phyloP scores from a whole-genome alignment of 1,139 yeast genomes.

The Candida sp. region DNA sequence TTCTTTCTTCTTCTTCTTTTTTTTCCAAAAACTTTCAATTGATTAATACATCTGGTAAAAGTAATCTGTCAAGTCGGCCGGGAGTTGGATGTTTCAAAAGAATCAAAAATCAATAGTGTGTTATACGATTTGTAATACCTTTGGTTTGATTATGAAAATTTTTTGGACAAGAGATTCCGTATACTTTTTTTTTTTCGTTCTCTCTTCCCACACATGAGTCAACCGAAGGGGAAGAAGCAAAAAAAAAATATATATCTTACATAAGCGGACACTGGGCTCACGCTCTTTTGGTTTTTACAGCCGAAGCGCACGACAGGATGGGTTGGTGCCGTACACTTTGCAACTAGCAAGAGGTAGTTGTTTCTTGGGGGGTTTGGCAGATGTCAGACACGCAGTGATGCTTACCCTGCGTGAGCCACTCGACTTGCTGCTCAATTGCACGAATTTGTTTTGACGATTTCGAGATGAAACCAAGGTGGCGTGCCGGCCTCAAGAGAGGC shows the following conservation, averaged over 20 bases:
- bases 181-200: background rate
- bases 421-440: no score
- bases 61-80: background rate
- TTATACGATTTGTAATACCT: background rate
- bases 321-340: no score
- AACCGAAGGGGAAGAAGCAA: background rate
- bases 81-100: no score
- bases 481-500: no score
- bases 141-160: background rate
- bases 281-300: background rate
- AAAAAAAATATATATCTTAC: background rate
- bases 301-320: background rate
- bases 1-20: background rate
- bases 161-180: background rate
- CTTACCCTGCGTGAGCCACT: no score
- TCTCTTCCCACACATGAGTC: background rate
- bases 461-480: no score
- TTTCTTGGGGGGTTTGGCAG: no score
- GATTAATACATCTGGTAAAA: conserved; percentile 5
- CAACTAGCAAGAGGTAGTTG: no score
- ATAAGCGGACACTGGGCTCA: no score
- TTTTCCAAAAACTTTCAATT: background rate
- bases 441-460: no score
- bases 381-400: no score
- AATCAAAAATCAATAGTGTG: background rate